Conservation (phyloP, 805 yeast species). For the Candida krabiensis region DNA sequence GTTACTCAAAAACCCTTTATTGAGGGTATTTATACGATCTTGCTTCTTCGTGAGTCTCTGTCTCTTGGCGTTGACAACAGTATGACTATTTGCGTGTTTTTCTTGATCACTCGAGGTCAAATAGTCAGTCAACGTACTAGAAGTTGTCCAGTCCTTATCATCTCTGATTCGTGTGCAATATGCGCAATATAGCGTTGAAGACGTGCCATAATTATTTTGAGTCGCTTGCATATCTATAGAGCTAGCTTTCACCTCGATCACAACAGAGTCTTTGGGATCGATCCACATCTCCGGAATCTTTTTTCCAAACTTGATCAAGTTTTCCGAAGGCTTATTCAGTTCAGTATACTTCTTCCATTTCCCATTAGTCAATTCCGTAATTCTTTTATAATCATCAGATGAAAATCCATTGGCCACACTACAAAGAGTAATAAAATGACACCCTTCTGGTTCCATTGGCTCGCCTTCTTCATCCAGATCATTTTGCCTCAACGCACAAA, state of each 20-base stretch:
- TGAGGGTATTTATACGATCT: slow-evolving; percentile 14
- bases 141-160: slow-evolving; percentile 63
- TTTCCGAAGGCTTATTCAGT: slow-evolving; percentile 40
- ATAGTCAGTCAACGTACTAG: slow-evolving; percentile 58
- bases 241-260: slow-evolving; percentile 81
- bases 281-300: slow-evolving; percentile 75
- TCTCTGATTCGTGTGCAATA: slow-evolving; percentile 65
- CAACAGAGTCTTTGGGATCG: slow-evolving; percentile 71
- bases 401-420: slow-evolving; percentile 85
- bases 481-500: slow-evolving; percentile 64
- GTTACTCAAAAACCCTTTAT: slow-evolving; percentile 5
- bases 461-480: slow-evolving; percentile 6
- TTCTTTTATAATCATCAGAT: slow-evolving; percentile 54
- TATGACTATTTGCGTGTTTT: slow-evolving; percentile 14
- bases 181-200: slow-evolving; percentile 73
- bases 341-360: slow-evolving; percentile 54
- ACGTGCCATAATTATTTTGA: slow-evolving; percentile 54
- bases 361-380: slow-evolving; percentile 55
- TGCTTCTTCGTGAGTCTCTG: slow-evolving; percentile 17
- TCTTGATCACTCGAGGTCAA: slow-evolving; percentile 21
- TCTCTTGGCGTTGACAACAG: slow-evolving; percentile 30
- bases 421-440: slow-evolving; percentile 66
- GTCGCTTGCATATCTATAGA: slow-evolving; percentile 54
- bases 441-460: slow-evolving; percentile 10
- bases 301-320: slow-evolving; percentile 53